Evolutionary conservation across 2,329 filamentous ascomycete species (phyloP).

Genomic region (Diaporthe nobilis): DNA sequence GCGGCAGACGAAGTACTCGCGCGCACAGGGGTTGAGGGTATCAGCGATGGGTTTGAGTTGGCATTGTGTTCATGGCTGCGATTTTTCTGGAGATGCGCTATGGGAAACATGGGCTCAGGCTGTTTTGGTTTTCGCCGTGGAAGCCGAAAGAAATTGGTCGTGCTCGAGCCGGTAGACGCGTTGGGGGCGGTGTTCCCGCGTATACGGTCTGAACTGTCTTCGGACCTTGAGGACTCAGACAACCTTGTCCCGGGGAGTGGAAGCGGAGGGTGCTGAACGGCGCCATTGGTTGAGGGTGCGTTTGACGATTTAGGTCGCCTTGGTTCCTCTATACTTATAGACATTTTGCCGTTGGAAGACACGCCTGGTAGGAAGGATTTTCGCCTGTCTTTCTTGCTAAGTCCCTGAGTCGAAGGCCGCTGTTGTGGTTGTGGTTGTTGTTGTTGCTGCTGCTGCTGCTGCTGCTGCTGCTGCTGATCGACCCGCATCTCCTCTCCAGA

Average conservation of each 20-base stretch:
- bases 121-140: constrained; percentile 83
- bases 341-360: constrained; percentile 57
- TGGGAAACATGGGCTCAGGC: constrained; percentile 83
- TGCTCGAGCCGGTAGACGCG: constrained; percentile 58
- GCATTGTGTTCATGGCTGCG: constrained; percentile 58
- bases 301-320: constrained; percentile 58
- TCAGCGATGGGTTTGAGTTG: constrained; percentile 61
- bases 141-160: constrained; percentile 84
- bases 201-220: constrained; percentile 81
- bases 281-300: constrained; percentile 68
- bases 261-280: constrained; percentile 73
- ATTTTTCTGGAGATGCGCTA: constrained; percentile 87
- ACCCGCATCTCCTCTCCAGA: constrained; percentile 64
- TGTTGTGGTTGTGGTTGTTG: constrained; percentile 41
- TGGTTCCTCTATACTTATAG: constrained; percentile 74
- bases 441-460: constrained; percentile 47
- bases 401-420: constrained; percentile 44
- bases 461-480: constrained; percentile 45
- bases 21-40: constrained; percentile 52
- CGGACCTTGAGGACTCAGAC: constrained; percentile 92
- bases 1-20: constrained; percentile 40
- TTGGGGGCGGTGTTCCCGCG: constrained; percentile 75
- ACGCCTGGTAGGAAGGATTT: constrained; percentile 54
- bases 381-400: constrained; percentile 58
- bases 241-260: constrained; percentile 75